Conservation (phyloP, 441 rosid species). For the California macrophylla region DNA sequence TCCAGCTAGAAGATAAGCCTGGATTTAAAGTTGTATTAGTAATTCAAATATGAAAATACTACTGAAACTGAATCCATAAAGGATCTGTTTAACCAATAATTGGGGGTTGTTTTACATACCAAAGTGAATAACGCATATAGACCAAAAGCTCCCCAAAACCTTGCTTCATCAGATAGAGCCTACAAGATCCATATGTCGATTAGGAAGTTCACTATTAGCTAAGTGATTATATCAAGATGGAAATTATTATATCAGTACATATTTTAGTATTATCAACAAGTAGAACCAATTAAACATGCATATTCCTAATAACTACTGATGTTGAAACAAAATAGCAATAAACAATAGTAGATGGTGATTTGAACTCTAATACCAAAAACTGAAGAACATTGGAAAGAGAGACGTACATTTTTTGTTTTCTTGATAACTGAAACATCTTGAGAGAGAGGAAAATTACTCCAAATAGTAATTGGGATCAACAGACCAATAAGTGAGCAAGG, state of each 20-base stretch:
- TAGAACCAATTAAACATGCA: not conserved
- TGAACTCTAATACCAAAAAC: not conserved
- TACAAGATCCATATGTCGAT: constrained; percentile 30
- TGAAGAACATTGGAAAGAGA: constrained; percentile 7
- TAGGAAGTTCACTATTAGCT: constrained; percentile 15
- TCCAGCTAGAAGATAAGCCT: constrained; percentile 78
- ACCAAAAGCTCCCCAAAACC: constrained; percentile 98
- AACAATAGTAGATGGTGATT: not conserved
- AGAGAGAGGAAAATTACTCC: constrained; percentile 44
- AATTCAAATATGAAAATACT: constrained; percentile 6
- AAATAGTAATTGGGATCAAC: constrained; percentile 57
- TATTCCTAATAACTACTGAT: not conserved
- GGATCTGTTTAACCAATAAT: constrained; percentile 8
- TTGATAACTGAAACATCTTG: constrained; percentile 51
- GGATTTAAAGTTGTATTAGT: constrained; percentile 29
- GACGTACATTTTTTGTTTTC: constrained; percentile 59
- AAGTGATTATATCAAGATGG: not conserved
- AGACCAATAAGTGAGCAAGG: constrained; percentile 79
- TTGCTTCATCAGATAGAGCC: constrained; percentile 66
- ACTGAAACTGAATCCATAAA: not conserved
- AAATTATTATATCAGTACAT: not conserved
- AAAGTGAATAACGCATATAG: constrained; percentile 57
- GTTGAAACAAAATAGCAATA: not conserved
- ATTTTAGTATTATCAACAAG: not conserved
- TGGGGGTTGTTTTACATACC: constrained; percentile 35